Evolutionary conservation across 352 stramenopile genomes (phyloP), one percentile per base, ranked within the genome.

Genomic region (Phytophthora citrophthora): DNA sequence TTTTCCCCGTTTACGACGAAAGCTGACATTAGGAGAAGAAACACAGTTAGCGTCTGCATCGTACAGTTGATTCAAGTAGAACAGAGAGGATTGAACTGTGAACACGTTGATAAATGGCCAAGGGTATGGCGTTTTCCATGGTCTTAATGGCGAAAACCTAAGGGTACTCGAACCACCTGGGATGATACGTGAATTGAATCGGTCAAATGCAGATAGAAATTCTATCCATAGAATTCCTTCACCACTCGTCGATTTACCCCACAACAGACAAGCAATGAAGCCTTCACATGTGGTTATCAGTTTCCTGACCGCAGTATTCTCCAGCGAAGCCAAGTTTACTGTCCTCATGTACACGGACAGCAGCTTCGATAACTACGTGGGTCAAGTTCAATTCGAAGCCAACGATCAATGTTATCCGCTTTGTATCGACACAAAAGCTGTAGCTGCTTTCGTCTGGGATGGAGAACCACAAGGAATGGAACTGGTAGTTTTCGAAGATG

Each of bases 331-430:
- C 13, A 32, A 62, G 12, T 64, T 64, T 34, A 64, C 50, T n/a
- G n/a, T n/a, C n/a, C n/a, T n/a, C n/a, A n/a, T n/a, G n/a, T n/a
- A n/a, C n/a, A n/a, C n/a, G n/a, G n/a, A n/a, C n/a, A n/a, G n/a
- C n/a, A n/a, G n/a, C n/a, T n/a, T n/a, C n/a, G 51, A 62, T 39
- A 47, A 64, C 39, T 64, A 57, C 58, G 41, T 68, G 6, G 64
- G 64, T 8, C 52, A 64, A 56, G 40, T 64, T 10, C 32, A 26
- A 24, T 64, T 72, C 40, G 47, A 72, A 39, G 56, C 46, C 9
- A 63, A 47, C 8, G 59, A 68, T 58, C 52, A 47, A 13, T 72
- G 56, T 26, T 72, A 68, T 12, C 8, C n/a, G n/a, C n/a, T n/a
- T n/a, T n/a, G n/a, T n/a, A n/a, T n/a, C n/a, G n/a, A n/a, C n/a